phyloP scores from a whole-genome alignment of 257 asterid species.

The Parsonsia alboflavescens region DNA sequence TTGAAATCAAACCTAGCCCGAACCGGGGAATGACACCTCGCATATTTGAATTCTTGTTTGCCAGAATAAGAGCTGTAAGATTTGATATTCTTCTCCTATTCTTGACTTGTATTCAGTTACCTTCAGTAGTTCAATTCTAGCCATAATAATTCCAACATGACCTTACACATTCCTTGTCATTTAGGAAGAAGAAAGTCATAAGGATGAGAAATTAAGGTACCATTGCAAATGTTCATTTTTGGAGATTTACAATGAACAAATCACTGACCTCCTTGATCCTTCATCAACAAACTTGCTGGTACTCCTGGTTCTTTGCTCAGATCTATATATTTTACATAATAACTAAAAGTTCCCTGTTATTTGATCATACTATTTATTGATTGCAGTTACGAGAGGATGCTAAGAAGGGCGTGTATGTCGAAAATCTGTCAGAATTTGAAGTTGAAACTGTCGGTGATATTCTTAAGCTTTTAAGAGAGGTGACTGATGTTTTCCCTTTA shows the following conservation, averaged over 20 bases:
- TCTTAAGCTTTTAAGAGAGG: slow-evolving; percentile 87
- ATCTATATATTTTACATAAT: slow-evolving; percentile 11
- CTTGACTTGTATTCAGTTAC: slow-evolving; percentile 9
- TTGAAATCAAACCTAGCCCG: slow-evolving; percentile 67
- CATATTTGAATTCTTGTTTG: slow-evolving; percentile 90
- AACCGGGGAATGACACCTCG: slow-evolving; percentile 98
- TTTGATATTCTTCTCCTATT: slow-evolving; percentile 14
- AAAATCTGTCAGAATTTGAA: slow-evolving; percentile 87
- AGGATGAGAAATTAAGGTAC: slow-evolving; percentile 72
- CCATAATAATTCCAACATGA: background rate
- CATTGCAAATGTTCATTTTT: slow-evolving; percentile 91
- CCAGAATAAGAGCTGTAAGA: slow-evolving; percentile 90
- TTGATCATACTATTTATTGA: slow-evolving; percentile 23
- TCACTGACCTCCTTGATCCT: slow-evolving; percentile 94
- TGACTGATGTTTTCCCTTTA: slow-evolving; percentile 20
- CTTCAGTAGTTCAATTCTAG: slow-evolving; percentile 16
- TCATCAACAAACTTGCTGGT: slow-evolving; percentile 92
- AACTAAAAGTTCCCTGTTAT: slow-evolving; percentile 5
- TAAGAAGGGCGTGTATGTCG: slow-evolving; percentile 85
- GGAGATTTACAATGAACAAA: slow-evolving; percentile 94
- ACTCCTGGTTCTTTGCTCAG: slow-evolving; percentile 21
- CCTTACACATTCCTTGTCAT: slow-evolving; percentile 13
- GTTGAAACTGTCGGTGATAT: slow-evolving; percentile 85
- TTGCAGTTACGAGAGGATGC: slow-evolving; percentile 81
- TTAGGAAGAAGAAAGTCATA: slow-evolving; percentile 88